Base-by-base conservation (phyloP, 768 basidiomycete species). In the Brasilioporus rufonigricans region DNA sequence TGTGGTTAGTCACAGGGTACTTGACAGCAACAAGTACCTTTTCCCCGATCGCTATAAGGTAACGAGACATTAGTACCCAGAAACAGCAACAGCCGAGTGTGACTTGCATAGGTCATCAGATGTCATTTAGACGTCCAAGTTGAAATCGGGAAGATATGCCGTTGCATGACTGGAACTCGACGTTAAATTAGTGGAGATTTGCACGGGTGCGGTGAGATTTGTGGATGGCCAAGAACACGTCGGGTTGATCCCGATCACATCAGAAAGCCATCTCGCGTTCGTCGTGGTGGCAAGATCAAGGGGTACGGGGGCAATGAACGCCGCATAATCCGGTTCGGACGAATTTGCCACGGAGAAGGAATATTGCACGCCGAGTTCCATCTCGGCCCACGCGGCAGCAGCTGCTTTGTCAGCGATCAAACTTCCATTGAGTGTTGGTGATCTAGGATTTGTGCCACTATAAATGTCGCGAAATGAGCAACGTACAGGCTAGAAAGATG, bases 211-310 rank as follows among this genome's bases (percentile, higher is more conserved):
- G 4, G 62, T 62, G 14, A 69, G 36, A 44, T 70, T 68, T 5
- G 69, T 71, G 14, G 57, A 51, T 26, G 67, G 51, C 66, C 66
- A 69, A n/a, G 58, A 62, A 44, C 68, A 69, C 4, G 47, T 44
- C 1, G 68, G 68, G 24, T 68, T 66, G 27, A 70, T 32, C 44
- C 62, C 62, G 5, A 63, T 56, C 16, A 71, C 67, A 45, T 69
- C 68, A 19, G 60, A 57, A 26, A 71, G 27, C 69, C 66, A 69
- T 49, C 67, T 64, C 21, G 69, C 62, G 8, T n/a, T 57, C 14
- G 57, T 65, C 1, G 62, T 39, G 7, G 52, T 56, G 12, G 61
- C 13, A 1, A 69, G 41, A 33, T 62, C 31, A 23, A 59, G 27
- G 19, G 68, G 68, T 3, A 27, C 12, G 18, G 68, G 68, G 0